phyloP scores from a whole-genome alignment of 768 basidiomycete species.

The Lactarius deliciosus region DNA sequence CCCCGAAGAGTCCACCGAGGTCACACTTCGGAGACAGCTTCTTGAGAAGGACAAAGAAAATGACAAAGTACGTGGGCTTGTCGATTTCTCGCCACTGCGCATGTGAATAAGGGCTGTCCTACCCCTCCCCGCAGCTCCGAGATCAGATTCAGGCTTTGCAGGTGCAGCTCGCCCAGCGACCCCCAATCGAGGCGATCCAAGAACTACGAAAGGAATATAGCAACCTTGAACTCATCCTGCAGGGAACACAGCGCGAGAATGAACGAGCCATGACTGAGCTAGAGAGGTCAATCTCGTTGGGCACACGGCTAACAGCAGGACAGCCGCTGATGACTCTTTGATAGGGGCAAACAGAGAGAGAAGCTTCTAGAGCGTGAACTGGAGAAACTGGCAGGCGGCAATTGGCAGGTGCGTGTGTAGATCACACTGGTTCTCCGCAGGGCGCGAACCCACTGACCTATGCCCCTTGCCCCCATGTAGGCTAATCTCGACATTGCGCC shows the following conservation, averaged over 20 bases:
- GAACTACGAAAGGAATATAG: slow-evolving; percentile 69
- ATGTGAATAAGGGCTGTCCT: neutral
- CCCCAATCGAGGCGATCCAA: slow-evolving; percentile 65
- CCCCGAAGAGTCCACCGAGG: slow-evolving; percentile 25
- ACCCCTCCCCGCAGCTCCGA: slow-evolving; percentile 47
- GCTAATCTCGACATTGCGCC: slow-evolving; percentile 42
- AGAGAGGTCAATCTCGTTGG: slow-evolving; percentile 51
- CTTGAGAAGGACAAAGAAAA: slow-evolving; percentile 30
- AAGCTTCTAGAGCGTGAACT: slow-evolving; percentile 75
- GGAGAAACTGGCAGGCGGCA: slow-evolving; percentile 67
- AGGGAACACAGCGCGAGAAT: slow-evolving; percentile 84
- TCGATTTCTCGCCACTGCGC: neutral
- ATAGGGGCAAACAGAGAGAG: slow-evolving; percentile 61
- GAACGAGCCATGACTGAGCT: slow-evolving; percentile 81
- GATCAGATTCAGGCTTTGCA: slow-evolving; percentile 63
- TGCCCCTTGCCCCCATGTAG: slow-evolving; percentile 32
- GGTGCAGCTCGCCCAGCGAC: slow-evolving; percentile 62
- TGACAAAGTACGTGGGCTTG: slow-evolving; percentile 19
- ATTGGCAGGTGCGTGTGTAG: slow-evolving; percentile 67
- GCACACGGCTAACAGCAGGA: neutral
- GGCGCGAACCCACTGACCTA: neutral
- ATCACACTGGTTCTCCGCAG: neutral
- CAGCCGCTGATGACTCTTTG: slow-evolving; percentile 4
- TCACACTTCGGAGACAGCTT: slow-evolving; percentile 26
- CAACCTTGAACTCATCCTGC: slow-evolving; percentile 70